phyloP scores from a whole-genome alignment of 2,329 filamentous ascomycete species.

The Chaetothyriales sp. region DNA sequence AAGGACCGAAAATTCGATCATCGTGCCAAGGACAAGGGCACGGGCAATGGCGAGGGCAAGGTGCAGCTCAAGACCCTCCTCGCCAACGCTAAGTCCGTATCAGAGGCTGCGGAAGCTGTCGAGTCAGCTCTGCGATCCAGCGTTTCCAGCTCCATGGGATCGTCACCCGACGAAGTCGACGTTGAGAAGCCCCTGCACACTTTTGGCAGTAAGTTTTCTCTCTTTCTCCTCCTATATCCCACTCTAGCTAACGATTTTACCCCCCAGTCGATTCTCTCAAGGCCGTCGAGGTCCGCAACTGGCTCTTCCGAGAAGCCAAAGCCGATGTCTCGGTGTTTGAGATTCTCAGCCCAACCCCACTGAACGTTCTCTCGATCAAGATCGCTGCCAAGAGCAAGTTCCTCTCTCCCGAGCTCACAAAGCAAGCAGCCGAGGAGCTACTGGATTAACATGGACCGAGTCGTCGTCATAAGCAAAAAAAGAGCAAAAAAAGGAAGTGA shows the following conservation, averaged over 20 bases:
- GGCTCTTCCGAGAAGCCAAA: conserved; percentile 20
- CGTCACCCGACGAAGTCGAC: conserved; percentile 13
- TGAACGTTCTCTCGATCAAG: conserved; percentile 14
- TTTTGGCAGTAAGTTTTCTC: conserved; percentile 6
- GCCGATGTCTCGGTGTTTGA: conserved; percentile 22
- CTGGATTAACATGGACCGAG: not conserved
- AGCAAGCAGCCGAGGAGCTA: not conserved
- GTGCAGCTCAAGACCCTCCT: conserved; percentile 6
- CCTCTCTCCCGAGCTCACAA: not conserved
- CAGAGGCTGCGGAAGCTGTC: conserved; percentile 1
- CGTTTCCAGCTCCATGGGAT: conserved; percentile 4
- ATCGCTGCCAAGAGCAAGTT: conserved; percentile 16
- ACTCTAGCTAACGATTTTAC: too few species aligned
- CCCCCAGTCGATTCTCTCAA: conserved; percentile 22
- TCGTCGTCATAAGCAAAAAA: too few species aligned
- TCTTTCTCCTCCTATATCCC: conserved; percentile 4
- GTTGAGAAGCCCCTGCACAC: conserved; percentile 10
- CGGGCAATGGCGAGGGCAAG: conserved; percentile 4
- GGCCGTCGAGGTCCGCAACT: conserved; percentile 21
- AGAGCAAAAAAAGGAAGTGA: not conserved
- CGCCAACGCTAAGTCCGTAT: conserved; percentile 2
- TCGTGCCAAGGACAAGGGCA: not conserved
- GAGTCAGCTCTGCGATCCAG: conserved; percentile 1
- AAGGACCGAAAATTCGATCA: conserved; percentile 2
- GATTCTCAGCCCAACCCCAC: conserved; percentile 17